These are phyloP conservation scores for Mycena sanguinolenta DNA, from an alignment of 768 basidiomycete genomes.

Conservation along the genomic window DNA sequence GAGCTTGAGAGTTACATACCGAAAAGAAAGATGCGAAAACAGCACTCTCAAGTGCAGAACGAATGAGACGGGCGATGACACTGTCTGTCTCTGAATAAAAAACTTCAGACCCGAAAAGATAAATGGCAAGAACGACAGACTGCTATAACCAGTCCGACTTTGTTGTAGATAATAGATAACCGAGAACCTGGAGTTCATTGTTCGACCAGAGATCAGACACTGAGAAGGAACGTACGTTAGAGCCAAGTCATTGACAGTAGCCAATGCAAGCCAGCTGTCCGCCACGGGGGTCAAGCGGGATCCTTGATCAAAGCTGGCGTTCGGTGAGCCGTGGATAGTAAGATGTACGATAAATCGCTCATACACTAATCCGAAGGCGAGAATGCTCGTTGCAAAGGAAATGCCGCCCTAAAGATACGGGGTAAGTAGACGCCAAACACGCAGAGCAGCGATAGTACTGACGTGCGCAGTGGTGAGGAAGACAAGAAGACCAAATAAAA, in stretches of 20 bases:
- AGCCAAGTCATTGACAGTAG: neutral
- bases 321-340: neutral
- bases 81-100: neutral
- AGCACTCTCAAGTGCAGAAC: neutral
- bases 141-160: neutral
- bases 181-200: neutral
- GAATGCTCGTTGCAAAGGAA: neutral
- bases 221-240: neutral
- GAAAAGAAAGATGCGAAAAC: constrained; percentile 2
- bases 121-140: neutral
- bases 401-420: neutral
- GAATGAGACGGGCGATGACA: neutral
- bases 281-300: neutral
- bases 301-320: neutral
- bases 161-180: neutral
- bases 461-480: neutral
- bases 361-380: neutral
- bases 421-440: neutral
- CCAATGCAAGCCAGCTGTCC: neutral
- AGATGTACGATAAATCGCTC: neutral
- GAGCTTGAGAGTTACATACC: neutral
- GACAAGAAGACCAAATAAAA: neutral
- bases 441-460: neutral
- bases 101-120: too few species aligned
- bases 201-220: too few species aligned